Conservation (phyloP, 1,284 basidiomycete genomes). For the Heterobasidion parviporum region DNA sequence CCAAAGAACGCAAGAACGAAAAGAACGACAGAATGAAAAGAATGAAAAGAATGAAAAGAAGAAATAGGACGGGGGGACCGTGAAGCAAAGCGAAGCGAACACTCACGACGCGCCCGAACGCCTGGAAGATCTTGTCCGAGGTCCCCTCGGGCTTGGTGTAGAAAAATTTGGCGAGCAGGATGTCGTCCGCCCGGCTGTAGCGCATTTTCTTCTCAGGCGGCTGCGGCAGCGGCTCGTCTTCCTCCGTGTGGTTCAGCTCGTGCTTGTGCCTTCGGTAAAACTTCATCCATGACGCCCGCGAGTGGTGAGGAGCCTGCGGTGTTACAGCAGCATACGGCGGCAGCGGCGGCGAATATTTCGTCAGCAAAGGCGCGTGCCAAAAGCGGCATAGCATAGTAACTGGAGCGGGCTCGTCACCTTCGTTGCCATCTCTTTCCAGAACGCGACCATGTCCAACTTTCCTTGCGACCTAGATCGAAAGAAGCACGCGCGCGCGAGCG, state of each 20-base stretch:
- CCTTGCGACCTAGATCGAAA: slow-evolving; percentile 39
- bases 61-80: too few relatives aligned
- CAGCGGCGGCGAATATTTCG: neutral
- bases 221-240: slow-evolving; percentile 59
- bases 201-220: slow-evolving; percentile 79
- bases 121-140: slow-evolving; percentile 72
- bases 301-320: slow-evolving; percentile 70
- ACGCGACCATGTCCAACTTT: slow-evolving; percentile 69
- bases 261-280: slow-evolving; percentile 80
- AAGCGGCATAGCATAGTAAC: slow-evolving; percentile 4
- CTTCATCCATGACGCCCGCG: slow-evolving; percentile 85
- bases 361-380: neutral
- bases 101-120: slow-evolving; percentile 57
- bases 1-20: neutral
- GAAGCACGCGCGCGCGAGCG: too few relatives aligned
- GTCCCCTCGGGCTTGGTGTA: slow-evolving; percentile 63
- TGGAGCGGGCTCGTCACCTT: slow-evolving; percentile 35
- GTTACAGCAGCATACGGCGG: neutral
- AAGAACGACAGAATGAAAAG: too few relatives aligned
- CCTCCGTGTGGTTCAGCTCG: slow-evolving; percentile 55
- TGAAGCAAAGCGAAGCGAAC: neutral
- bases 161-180: slow-evolving; percentile 68
- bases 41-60: too few relatives aligned
- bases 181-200: slow-evolving; percentile 67
- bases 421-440: slow-evolving; percentile 76